Base-by-base conservation (phyloP, 2,329 filamentous ascomycete species). In the Monosporascus cannonballus region DNA sequence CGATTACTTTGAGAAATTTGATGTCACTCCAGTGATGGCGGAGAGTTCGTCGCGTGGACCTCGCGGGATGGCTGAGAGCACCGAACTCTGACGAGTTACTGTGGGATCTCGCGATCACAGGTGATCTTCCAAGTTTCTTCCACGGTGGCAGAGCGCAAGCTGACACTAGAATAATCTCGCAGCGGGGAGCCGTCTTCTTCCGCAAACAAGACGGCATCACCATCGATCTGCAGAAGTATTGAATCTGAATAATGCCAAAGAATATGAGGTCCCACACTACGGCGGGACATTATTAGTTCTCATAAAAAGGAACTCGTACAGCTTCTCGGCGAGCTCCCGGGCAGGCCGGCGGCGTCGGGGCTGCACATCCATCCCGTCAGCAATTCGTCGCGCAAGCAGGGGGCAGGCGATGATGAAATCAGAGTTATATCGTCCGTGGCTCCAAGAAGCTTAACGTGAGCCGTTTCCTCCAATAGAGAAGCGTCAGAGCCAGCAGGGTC, bases 171-270 rank as follows among this genome's bases (percentile, higher is more conserved):
- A 42, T 22, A 86, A 84, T 89, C 58, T 87, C 85, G 1, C 79
- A 82, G 54, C 79, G 85, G 0, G 85, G 85, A 9, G 85, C 89
- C 3, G 84, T 88, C 34, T 87, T 88, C 71, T 86, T 89, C 70
- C 79, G 84, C 20, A 76, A 79, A 30, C 85, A 89, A 57, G 74
- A 85, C 62, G 71, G 74, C 37, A 68, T 87, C 38, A 77, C 76
- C 57, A 78, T 86, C 62, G 80, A 83, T 1, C 74, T 85, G 2
- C 84, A 87, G 61, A n/a, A n/a, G 20, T 22, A 22, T 22, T 3
- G 20, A 22, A 22, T 22, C 20, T 22, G 20, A 22, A 2, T 22
- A 2, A 3, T 22, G 20, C 20, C 20, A 3, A 22, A 22, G 20
- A 22, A 22, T 22, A 3, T 22, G 20, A 22, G 20, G 20, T 22